Base-by-base conservation (phyloP, 176 grass and related monocot genomes). In the Paspalum vaginatum region DNA sequence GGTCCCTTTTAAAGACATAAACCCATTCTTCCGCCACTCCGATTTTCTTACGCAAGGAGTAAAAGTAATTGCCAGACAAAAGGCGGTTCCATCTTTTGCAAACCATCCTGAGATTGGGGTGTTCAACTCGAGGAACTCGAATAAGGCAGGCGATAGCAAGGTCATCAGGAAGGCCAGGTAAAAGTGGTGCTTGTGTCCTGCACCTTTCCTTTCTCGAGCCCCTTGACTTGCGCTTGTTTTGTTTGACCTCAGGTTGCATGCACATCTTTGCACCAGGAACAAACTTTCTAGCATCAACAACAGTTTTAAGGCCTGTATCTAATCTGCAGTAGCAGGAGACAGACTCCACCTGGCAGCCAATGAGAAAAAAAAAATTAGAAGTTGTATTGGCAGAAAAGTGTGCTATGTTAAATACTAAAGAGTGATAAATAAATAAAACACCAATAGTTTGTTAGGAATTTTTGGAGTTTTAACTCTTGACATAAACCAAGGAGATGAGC, bases 41-140 rank as follows among this genome's bases (percentile, higher is more conserved):
- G 45, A 88, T 76, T 50, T 85, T 97, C 74, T 87, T 91, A 61
- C 90, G 89, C 42, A 97, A 80, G 17, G 94, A 97, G 67, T 97
- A 97, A 78, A 89, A 97, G 77, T 97, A 97, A 81, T 97, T 97
- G n/a, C 88, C 86, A 62, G 86, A 83, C 50, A 97, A 76, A 72
- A 97, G 90, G 20, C 89, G 88, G 60, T 97, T 91, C 94, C 94
- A 97, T 76, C 85, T 85, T 91, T 82, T 97, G 78, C 91, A 97
- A 60, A 97, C 91, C 41, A 91, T 54, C 17, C 91, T 82, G 52
- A 97, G 79, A 74, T 83, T 91, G 39, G 85, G 84, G 55, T 91
- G 87, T 65, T 89, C 91, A n/a, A 81, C 75, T 85, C 91, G 88
- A 61, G 88, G 91, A 48, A 93, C 91, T 5, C 94, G 89, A 74